Percentiles rank a stretch among this genome's conserved stretches.
Conservation (phyloP, 2,329 filamentous ascomycete species). For the Colletotrichum echinochloae region DNA sequence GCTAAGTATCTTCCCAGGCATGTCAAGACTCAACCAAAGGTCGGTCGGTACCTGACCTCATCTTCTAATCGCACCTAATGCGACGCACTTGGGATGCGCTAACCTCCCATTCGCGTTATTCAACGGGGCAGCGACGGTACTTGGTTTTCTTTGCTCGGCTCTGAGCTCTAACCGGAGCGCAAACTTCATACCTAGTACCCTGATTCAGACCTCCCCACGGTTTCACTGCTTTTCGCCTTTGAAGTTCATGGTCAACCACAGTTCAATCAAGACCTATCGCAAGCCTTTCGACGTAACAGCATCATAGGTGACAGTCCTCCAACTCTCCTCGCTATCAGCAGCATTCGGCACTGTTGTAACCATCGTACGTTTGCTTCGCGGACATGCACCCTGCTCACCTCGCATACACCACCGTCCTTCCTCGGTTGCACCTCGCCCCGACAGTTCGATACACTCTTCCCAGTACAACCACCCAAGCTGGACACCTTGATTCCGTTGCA, state of each 20-base stretch:
- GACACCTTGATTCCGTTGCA: not conserved
- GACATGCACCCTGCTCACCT: not conserved
- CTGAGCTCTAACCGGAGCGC: not conserved
- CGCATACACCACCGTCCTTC: not conserved
- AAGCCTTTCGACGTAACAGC: not conserved
- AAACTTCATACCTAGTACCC: not conserved
- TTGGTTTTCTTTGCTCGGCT: conserved; percentile 1
- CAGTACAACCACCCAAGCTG: conserved; percentile 9
- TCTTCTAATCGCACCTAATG: not conserved
- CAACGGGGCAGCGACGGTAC: conserved; percentile 2
- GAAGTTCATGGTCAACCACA: not conserved
- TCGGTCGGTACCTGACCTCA: not conserved
- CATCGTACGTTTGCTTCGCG: not conserved
- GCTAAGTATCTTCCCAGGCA: not conserved
- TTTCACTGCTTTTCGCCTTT: not conserved
- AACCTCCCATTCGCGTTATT: not conserved
- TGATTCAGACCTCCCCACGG: not conserved
- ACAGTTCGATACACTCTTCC: not conserved
- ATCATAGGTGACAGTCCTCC: not conserved
- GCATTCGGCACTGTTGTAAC: no score
- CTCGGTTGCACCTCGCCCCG: not conserved
- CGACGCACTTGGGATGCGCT: conserved; percentile 6
- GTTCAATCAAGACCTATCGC: not conserved
- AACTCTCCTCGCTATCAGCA: not conserved
- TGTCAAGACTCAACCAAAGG: not conserved